Evolutionary conservation across 257 asterid species (phyloP).

Genomic region (Przewalskia tangutica): DNA sequence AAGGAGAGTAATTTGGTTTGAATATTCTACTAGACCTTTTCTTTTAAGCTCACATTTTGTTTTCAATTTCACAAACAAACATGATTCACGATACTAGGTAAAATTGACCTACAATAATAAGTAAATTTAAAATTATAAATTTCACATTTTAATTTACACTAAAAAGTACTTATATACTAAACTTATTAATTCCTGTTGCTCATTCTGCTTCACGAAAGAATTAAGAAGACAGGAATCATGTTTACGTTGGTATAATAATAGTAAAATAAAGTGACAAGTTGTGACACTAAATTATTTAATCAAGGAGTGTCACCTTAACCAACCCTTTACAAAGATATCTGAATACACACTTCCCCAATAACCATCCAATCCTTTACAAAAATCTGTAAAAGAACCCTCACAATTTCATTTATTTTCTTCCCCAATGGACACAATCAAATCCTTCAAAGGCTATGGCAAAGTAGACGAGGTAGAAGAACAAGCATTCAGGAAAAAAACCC

Average conservation of each 20-base stretch:
- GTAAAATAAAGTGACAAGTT: neutral
- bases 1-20: neutral
- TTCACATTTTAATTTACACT: neutral
- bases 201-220: neutral
- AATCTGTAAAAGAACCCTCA: neutral
- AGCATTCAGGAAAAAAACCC: constrained; percentile 48
- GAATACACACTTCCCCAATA: neutral
- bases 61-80: neutral
- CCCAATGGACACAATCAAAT: constrained; percentile 52
- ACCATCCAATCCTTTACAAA: neutral
- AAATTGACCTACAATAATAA: neutral
- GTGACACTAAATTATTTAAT: neutral
- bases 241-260: neutral
- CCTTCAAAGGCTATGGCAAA: constrained; percentile 79
- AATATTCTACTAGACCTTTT: neutral
- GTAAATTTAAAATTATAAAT: neutral
- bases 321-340: no score
- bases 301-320: no score
- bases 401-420: neutral
- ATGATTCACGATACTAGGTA: neutral
- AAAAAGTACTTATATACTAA: neutral
- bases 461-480: constrained; percentile 53
- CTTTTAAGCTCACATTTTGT: neutral
- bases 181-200: neutral
- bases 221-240: neutral